Conservation (phyloP, 2,329 filamentous ascomycete genomes). For the Claviceps capensis region DNA sequence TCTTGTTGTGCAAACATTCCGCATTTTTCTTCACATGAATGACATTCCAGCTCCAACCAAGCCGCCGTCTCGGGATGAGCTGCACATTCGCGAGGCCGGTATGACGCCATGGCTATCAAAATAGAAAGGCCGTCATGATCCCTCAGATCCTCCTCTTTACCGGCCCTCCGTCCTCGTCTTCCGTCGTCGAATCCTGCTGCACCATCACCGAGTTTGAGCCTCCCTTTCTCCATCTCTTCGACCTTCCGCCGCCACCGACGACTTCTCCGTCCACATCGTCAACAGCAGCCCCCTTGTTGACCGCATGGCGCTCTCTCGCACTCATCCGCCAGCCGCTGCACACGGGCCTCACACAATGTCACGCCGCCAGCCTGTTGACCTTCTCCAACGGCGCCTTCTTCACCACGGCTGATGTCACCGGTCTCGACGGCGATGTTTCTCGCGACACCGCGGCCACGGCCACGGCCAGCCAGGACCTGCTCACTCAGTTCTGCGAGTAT, state of each 20-base stretch:
- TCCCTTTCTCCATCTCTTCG: constrained; percentile 15
- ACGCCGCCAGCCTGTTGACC: constrained; percentile 17
- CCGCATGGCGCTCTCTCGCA: constrained; percentile 41
- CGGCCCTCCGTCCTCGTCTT: constrained; percentile 20
- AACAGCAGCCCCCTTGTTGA: constrained; percentile 15
- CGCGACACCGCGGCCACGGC: background rate
- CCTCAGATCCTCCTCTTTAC: constrained; percentile 24
- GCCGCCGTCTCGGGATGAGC: no score
- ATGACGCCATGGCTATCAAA: background rate
- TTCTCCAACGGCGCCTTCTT: constrained; percentile 31
- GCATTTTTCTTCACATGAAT: no score
- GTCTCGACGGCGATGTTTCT: constrained; percentile 5
- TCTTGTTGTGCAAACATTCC: no score
- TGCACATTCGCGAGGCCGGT: background rate
- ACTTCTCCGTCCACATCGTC: background rate
- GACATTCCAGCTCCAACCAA: no score
- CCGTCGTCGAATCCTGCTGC: constrained; percentile 16
- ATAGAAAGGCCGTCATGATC: constrained; percentile 10
- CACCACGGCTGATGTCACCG: constrained; percentile 28
- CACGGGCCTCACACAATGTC: constrained; percentile 39
- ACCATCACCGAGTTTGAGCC: constrained; percentile 16
- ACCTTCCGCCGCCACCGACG: constrained; percentile 2
- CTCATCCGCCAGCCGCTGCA: constrained; percentile 30
- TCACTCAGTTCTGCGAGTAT: constrained; percentile 63
- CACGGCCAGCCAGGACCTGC: constrained; percentile 18